These are phyloP conservation scores for Carallia pectinifolia DNA, from an alignment of 345 rosid species.

Conservation along the genomic window DNA sequence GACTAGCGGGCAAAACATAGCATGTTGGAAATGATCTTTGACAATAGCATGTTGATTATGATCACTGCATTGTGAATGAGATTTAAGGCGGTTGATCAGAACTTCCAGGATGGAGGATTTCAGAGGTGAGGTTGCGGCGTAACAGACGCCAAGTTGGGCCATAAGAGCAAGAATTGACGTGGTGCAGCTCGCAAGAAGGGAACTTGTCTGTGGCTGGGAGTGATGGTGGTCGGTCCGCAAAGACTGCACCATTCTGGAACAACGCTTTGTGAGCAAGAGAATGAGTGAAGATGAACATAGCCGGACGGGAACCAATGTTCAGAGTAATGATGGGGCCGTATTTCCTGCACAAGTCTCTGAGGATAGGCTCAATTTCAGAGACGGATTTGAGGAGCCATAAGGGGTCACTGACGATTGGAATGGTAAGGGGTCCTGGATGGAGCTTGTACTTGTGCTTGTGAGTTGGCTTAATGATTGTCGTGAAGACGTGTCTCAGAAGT, in stretches of 20 bases:
- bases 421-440: conserved; percentile 28
- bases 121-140: conserved; percentile 47
- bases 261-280: conserved; percentile 44
- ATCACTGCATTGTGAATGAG: conserved; percentile 7
- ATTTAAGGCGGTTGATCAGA: conserved; percentile 13
- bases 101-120: conserved; percentile 47
- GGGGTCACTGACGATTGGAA: conserved; percentile 22
- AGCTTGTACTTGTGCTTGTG: conserved; percentile 4
- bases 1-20: conserved; percentile 35
- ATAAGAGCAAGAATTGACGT: conserved; percentile 38
- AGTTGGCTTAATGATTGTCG: not conserved
- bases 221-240: conserved; percentile 41
- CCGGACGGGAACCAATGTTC: conserved; percentile 32
- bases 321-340: conserved; percentile 42
- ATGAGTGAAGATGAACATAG: conserved; percentile 38
- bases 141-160: conserved; percentile 48
- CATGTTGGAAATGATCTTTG: conserved; percentile 26
- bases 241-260: conserved; percentile 41
- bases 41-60: not conserved
- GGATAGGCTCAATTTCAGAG: conserved; percentile 6
- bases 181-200: conserved; percentile 28
- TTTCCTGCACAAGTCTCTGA: conserved; percentile 23
- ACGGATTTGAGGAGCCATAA: conserved; percentile 7
- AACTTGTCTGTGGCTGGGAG: conserved; percentile 18
- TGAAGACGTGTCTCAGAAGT: conserved; percentile 11